These are phyloP conservation scores for Saitozyma podzolica DNA, from an alignment of 768 basidiomycete species.

Conservation along the genomic window DNA sequence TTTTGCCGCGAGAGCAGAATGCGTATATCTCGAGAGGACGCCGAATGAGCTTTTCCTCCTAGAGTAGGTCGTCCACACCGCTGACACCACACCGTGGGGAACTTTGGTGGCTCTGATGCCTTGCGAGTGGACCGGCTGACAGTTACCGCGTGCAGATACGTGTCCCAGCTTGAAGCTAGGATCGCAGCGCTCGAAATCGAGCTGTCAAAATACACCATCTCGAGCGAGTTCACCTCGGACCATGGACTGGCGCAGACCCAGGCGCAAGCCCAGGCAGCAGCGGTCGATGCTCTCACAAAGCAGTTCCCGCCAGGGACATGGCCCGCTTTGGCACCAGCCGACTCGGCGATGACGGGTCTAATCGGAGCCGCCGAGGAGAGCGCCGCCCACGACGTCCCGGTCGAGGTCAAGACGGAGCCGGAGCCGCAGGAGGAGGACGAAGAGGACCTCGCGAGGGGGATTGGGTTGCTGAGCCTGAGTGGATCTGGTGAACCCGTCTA, in stretches of 20 bases:
- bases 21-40: slow-evolving; percentile 36
- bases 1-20: slow-evolving; percentile 25
- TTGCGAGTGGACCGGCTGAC: not conserved
- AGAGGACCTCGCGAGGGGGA: slow-evolving; percentile 32
- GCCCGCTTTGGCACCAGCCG: slow-evolving; percentile 1
- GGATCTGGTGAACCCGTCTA: slow-evolving; percentile 36
- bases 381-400: not conserved
- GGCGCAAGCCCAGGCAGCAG: slow-evolving; percentile 30
- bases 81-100: too few species aligned
- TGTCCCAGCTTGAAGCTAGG: slow-evolving; percentile 33
- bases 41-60: slow-evolving; percentile 41
- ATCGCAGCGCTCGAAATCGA: slow-evolving; percentile 34
- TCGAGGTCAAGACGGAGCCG: slow-evolving; percentile 1
- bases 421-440: slow-evolving; percentile 20
- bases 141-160: slow-evolving; percentile 19
- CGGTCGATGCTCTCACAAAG: slow-evolving; percentile 27
- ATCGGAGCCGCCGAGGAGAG: not conserved
- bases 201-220: slow-evolving; percentile 21
- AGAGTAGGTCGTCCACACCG: slow-evolving; percentile 21
- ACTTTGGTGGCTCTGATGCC: too few species aligned
- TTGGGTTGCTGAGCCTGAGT: slow-evolving; percentile 31
- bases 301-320: slow-evolving; percentile 22
- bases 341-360: not conserved
- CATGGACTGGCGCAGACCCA: slow-evolving; percentile 13
- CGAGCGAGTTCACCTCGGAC: slow-evolving; percentile 18